Evolutionary conservation across 73 alveolate genomes (phyloP), one percentile per base, ranked within the genome.

Genomic region (Symbiodinium natans): DNA sequence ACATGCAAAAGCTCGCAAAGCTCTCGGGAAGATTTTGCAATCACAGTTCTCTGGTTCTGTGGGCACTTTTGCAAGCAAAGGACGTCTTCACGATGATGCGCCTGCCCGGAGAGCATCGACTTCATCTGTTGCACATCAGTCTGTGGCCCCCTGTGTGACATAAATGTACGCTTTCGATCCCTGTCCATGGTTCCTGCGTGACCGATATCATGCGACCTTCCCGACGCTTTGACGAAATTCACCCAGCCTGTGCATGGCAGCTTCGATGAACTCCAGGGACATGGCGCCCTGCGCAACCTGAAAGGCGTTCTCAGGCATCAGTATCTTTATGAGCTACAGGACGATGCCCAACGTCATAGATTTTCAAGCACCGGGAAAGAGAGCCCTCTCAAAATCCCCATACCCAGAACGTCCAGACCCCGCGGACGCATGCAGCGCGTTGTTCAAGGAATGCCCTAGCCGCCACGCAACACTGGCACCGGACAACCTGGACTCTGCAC

Each of bases 211-310:
- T n/a, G n/a, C n/a, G n/a, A n/a, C 23, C 71, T 52, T 15, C 71
- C 71, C n/a, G 23, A 52, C n/a, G 33, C 82, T 29, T 11, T 36
- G 36, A n/a, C 39, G 1, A 4, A 0, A 68, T 10, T 15, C 82
- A n/a, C 39, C 21, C 52, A 34, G 95, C 95, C 95, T 88, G 68
- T 88, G 95, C 86, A 88, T 59, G 73, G 95, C 95, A 63, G 95
- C 95, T 38, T 88, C 73, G 86, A 88, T 88, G 95, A 88, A 88
- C 63, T 88, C 95, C 86, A 68, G 11, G 33, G 95, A 88, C 68
- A 88, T 5, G 1, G 73, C 68, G 41, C 95, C 95, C 43, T 59
- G 86, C 13, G 95, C 95, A 29, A 88, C 95, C 95, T 88, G 95
- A 2, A 56, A 3, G 6, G 36, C 31, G 33, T 13, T 43, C 27